Conservation (phyloP, 1,284 basidiomycete genomes). For the Malassezia furfur region DNA sequence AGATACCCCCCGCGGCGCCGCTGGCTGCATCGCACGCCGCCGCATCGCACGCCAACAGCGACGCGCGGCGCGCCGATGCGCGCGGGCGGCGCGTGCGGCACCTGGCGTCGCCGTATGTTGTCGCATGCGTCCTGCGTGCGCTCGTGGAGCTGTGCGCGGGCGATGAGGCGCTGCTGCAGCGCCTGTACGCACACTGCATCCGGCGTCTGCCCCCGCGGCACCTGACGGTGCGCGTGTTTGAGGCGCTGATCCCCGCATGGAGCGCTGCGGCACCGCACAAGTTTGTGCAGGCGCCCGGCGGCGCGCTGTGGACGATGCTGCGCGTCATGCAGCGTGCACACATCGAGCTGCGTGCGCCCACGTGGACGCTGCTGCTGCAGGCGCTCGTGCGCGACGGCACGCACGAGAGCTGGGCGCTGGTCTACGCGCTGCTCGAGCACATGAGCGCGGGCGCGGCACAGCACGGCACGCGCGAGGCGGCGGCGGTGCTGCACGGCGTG, state of each 20-base stretch:
- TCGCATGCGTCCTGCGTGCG: constrained; percentile 8
- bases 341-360: constrained; percentile 2
- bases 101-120: constrained; percentile 2
- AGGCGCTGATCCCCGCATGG: constrained; percentile 11
- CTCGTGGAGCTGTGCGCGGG: background rate
- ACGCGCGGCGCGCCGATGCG: background rate
- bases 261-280: constrained; percentile 3
- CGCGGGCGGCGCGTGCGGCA: constrained; percentile 2
- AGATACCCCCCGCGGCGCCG: background rate
- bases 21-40: background rate
- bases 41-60: constrained; percentile 8
- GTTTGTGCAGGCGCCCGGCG: background rate
- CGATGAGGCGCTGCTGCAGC: background rate
- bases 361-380: constrained; percentile 15
- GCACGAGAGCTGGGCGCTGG: constrained; percentile 6
- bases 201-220: background rate
- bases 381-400: constrained; percentile 13
- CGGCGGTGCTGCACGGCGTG: background rate
- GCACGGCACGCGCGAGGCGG: background rate
- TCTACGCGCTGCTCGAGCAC: background rate
- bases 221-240: constrained; percentile 9
- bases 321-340: constrained; percentile 5
- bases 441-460: constrained; percentile 1
- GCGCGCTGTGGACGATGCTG: constrained; percentile 7
- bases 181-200: background rate